phyloP scores from a whole-genome alignment of 108 stramenopile species.

The Discostella pseudostelligera region DNA sequence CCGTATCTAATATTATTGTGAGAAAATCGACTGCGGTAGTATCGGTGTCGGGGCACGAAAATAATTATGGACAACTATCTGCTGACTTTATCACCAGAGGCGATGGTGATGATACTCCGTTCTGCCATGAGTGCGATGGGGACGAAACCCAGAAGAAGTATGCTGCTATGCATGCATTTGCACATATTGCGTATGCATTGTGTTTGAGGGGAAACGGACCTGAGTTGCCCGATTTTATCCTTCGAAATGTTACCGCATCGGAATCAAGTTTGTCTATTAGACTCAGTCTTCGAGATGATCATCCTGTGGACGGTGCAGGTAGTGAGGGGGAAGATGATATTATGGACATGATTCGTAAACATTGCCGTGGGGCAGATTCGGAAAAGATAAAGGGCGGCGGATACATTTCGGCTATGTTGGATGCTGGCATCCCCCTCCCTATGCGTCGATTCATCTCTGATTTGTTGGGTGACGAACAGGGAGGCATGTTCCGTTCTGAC shows the following conservation, averaged over 20 bases:
- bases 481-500: conserved; percentile 14
- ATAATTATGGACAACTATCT: background rate
- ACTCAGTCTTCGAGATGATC: background rate
- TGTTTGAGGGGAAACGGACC: conserved; percentile 7
- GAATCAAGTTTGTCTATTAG: background rate
- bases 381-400: background rate
- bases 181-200: conserved; percentile 8
- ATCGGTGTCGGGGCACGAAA: too few species aligned
- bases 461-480: conserved; percentile 13
- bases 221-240: background rate
- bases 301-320: background rate
- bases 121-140: background rate
- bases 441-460: conserved; percentile 21
- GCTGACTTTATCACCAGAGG: background rate
- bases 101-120: background rate
- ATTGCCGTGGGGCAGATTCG: background rate
- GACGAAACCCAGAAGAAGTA: background rate
- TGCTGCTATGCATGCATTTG: conserved; percentile 16
- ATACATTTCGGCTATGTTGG: conserved; percentile 9
- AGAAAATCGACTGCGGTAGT: background rate
- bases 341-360: background rate
- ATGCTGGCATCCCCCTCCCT: conserved; percentile 17
- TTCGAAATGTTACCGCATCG: background rate
- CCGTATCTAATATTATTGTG: conserved; percentile 9
- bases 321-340: background rate